Evolutionary conservation across 164 flowering plant species (phyloP).

Genomic region (Umbilicus rupestris): DNA sequence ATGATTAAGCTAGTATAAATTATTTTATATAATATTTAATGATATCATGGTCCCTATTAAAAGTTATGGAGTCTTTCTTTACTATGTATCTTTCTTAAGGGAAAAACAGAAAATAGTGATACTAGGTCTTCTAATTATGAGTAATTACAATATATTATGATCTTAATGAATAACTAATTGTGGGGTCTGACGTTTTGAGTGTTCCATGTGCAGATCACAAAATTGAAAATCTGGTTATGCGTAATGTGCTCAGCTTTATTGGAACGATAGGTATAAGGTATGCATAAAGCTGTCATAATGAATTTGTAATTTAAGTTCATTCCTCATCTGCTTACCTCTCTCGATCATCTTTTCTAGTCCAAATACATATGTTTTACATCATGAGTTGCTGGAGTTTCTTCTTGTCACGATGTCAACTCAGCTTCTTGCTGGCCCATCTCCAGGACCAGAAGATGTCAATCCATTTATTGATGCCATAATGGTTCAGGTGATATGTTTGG

Average conservation of each 20-base stretch:
- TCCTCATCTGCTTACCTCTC: conserved; percentile 14
- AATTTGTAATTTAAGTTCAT: conserved; percentile 3
- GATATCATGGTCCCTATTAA: not conserved
- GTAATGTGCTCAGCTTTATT: conserved; percentile 60
- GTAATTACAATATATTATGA: not conserved
- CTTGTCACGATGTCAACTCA: conserved; percentile 91
- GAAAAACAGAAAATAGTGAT: not conserved
- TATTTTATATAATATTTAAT: not conserved
- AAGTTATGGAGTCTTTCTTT: not conserved
- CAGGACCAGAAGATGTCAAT: conserved; percentile 71
- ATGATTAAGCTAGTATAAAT: not conserved
- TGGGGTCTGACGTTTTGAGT: conserved; percentile 5
- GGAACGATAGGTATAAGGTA: conserved; percentile 75
- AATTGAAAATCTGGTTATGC: conserved; percentile 52
- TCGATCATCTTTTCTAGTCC: conserved; percentile 34
- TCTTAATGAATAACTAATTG: not conserved
- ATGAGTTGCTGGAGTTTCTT: conserved; percentile 83
- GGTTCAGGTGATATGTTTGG: conserved; percentile 51
- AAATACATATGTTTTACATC: conserved; percentile 59
- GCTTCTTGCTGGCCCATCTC: conserved; percentile 81
- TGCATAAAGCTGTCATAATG: conserved; percentile 11
- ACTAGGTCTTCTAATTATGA: not conserved
- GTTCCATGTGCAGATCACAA: conserved; percentile 41
- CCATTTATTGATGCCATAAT: conserved; percentile 87
- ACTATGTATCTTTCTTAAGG: not conserved